phyloP scores from a whole-genome alignment of 345 rosid species.

The Alliaria petiolata region DNA sequence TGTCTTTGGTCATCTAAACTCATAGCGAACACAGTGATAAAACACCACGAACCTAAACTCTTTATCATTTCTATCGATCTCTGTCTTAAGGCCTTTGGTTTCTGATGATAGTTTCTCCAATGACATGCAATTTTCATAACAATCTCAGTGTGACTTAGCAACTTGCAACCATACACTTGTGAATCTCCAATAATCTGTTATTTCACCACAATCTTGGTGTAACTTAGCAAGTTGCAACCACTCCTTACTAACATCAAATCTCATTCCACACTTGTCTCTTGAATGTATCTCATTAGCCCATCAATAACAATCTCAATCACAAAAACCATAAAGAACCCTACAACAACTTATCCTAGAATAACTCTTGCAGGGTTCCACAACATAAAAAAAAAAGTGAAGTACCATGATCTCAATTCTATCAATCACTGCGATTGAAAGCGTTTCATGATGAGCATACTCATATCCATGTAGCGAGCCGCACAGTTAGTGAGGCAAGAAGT shows the following conservation, averaged over 20 bases:
- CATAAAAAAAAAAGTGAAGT: neutral
- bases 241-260: neutral
- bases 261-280: neutral
- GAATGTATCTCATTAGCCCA: neutral
- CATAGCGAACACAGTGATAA: too few relatives aligned
- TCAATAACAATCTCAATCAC: conserved; percentile 7
- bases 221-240: too few relatives aligned
- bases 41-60: too few relatives aligned
- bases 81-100: too few relatives aligned
- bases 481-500: conserved; percentile 69
- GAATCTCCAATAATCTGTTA: too few relatives aligned
- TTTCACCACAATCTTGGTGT: too few relatives aligned
- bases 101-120: too few relatives aligned
- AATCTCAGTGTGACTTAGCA: too few relatives aligned
- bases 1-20: too few relatives aligned
- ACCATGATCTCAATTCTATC: neutral
- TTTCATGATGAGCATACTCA: conserved; percentile 70
- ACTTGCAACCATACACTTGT: too few relatives aligned
- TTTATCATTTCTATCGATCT: too few relatives aligned
- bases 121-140: too few relatives aligned
- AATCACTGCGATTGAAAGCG: conserved; percentile 71
- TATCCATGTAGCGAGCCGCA: conserved; percentile 77
- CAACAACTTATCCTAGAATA: neutral
- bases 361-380: neutral
- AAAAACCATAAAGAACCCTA: neutral